Percentiles rank a stretch among this genome's conserved stretches.
Evolutionary conservation across 2,329 filamentous ascomycete species (phyloP).

Genomic region (Sarocladium strictum): DNA sequence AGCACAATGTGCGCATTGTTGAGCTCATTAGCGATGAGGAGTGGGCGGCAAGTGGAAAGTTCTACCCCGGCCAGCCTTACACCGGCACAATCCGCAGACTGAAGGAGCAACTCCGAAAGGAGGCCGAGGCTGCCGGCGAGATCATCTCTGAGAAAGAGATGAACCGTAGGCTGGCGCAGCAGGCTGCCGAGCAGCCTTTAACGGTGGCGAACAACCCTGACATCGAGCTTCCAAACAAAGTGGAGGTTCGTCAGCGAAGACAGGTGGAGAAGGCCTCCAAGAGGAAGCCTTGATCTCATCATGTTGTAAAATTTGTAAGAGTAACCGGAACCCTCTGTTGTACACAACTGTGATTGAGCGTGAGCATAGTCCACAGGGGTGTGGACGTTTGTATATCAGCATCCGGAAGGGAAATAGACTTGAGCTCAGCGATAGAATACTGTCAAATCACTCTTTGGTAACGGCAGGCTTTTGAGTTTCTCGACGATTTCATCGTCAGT

Average conservation of each 20-base stretch:
- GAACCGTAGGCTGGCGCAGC: conserved; percentile 22
- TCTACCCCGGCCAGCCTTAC: conserved; percentile 48
- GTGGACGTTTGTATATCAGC: not conserved
- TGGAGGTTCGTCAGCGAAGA: conserved; percentile 23
- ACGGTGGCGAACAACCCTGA: conserved; percentile 33
- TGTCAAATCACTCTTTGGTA: conserved; percentile 45
- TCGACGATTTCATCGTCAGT: conserved; percentile 66
- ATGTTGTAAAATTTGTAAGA: conserved; percentile 7
- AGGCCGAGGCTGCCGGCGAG: conserved; percentile 26
- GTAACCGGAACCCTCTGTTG: conserved; percentile 6
- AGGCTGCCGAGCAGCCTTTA: conserved; percentile 15
- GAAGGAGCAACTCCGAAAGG: conserved; percentile 28
- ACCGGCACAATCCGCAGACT: conserved; percentile 42
- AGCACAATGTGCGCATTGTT: conserved; percentile 57
- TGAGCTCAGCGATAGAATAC: conserved; percentile 44
- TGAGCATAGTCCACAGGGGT: not conserved
- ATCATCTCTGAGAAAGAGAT: conserved; percentile 20
- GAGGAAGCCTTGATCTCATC: not conserved
- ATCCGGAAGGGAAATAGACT: not conserved
- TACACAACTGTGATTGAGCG: conserved; percentile 22
- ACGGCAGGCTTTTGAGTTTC: conserved; percentile 53
- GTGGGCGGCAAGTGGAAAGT: conserved; percentile 41
- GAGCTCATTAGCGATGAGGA: conserved; percentile 52
- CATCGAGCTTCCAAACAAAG: conserved; percentile 33
- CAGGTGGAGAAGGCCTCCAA: conserved; percentile 11